These are phyloP conservation scores for Capsicum chinense DNA, from an alignment of 257 asterid species.

Conservation along the genomic window DNA sequence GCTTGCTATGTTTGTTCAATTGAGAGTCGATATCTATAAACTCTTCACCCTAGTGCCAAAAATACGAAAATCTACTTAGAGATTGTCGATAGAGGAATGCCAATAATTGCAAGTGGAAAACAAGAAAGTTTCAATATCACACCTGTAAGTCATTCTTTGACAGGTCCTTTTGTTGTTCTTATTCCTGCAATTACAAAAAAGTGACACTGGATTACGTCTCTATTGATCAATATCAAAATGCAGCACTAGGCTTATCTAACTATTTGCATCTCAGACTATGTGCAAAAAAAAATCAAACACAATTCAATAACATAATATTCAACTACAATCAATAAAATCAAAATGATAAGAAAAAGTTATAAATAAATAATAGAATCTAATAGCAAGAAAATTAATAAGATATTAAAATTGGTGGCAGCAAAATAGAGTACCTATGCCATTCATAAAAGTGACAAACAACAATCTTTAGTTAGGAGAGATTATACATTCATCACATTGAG, in stretches of 20 bases:
- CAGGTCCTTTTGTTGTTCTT: constrained; percentile 33
- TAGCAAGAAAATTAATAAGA: too few relatives aligned
- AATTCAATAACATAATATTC: too few relatives aligned
- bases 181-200: constrained; percentile 41
- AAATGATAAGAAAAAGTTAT: too few relatives aligned
- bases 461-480: too few relatives aligned
- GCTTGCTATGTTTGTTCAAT: constrained; percentile 40
- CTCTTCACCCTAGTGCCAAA: constrained; percentile 34
- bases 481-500: too few relatives aligned
- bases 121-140: neutral
- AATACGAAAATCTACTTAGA: neutral
- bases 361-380: too few relatives aligned
- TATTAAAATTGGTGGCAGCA: too few relatives aligned
- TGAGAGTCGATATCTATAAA: constrained; percentile 39
- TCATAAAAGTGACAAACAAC: too few relatives aligned
- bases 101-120: neutral
- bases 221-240: neutral
- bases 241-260: neutral
- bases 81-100: neutral
- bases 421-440: too few relatives aligned
- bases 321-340: too few relatives aligned
- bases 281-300: neutral
- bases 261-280: neutral
- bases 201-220: neutral
- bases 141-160: constrained; percentile 38